phyloP scores from a whole-genome alignment of 108 stramenopile genomes.

The Parmales sp. region DNA sequence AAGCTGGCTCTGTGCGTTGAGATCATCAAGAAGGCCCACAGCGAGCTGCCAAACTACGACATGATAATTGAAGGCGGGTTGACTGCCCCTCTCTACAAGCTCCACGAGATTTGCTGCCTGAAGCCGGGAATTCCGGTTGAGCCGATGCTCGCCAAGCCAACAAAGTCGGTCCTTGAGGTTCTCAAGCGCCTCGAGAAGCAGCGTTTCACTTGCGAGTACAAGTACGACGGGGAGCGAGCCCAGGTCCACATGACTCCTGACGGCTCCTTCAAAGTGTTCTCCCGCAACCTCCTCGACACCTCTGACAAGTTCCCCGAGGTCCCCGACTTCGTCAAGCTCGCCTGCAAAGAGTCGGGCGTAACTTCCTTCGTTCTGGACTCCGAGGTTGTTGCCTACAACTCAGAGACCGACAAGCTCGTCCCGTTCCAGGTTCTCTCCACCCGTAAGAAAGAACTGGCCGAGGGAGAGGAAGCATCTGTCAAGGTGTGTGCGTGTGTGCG shows the following conservation, averaged over 20 bases:
- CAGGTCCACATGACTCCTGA: constrained; percentile 73
- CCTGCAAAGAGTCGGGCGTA: constrained; percentile 61
- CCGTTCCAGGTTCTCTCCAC: constrained; percentile 45
- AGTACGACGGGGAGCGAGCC: constrained; percentile 92
- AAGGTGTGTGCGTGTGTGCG: no score
- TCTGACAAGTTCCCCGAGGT: constrained; percentile 94
- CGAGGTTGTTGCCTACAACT: constrained; percentile 92
- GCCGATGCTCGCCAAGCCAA: constrained; percentile 99
- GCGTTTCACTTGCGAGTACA: constrained; percentile 95
- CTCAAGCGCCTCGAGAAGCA: constrained; percentile 77
- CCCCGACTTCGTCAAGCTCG: constrained; percentile 68
- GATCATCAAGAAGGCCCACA: constrained; percentile 91
- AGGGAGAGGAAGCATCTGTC: constrained; percentile 67
- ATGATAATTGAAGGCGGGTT: constrained; percentile 73
- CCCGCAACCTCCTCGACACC: constrained; percentile 83
- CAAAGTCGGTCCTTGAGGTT: constrained; percentile 87
- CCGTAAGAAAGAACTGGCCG: background rate
- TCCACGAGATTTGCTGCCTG: constrained; percentile 69
- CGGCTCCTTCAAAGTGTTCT: constrained; percentile 77
- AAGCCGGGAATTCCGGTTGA: constrained; percentile 88
- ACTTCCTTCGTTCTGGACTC: constrained; percentile 86
- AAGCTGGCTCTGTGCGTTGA: constrained; percentile 69
- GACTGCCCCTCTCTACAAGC: constrained; percentile 46
- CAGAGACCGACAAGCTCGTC: constrained; percentile 34
- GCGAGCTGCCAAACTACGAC: constrained; percentile 86